Conservation (phyloP, 2,329 filamentous ascomycete genomes). For the Cladorrhinum sp. region DNA sequence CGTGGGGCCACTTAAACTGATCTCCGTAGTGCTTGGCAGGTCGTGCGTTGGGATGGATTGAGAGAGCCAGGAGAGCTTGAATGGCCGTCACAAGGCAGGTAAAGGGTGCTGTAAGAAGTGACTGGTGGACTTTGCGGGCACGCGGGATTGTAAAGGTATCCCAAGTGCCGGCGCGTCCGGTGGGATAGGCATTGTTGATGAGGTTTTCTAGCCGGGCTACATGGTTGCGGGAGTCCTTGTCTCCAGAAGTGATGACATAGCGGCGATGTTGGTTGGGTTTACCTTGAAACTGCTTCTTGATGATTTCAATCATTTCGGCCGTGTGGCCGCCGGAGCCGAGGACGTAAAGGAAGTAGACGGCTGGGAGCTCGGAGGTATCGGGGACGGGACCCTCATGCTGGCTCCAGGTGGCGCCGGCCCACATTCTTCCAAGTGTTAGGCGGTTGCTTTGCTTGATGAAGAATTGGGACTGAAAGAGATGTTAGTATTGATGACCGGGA, state of each 20-base stretch:
- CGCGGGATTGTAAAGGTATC: constrained; percentile 68
- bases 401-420: constrained; percentile 6
- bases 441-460: constrained; percentile 8
- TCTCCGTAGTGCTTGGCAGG: constrained; percentile 12
- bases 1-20: constrained; percentile 56
- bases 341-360: constrained; percentile 67
- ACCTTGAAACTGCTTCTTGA: constrained; percentile 56
- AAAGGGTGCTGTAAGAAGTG: constrained; percentile 68
- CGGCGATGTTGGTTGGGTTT: constrained; percentile 63
- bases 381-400: constrained; percentile 5
- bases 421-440: background rate
- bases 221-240: constrained; percentile 64
- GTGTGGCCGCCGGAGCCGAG: constrained; percentile 94
- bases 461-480: constrained; percentile 18
- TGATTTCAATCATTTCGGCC: constrained; percentile 86
- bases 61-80: constrained; percentile 30
- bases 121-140: constrained; percentile 79
- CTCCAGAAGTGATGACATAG: constrained; percentile 77
- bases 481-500: background rate
- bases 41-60: constrained; percentile 29
- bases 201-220: constrained; percentile 62
- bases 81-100: constrained; percentile 62
- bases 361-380: constrained; percentile 22
- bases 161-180: constrained; percentile 47
- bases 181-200: constrained; percentile 34